Base-by-base conservation (phyloP, 2,329 filamentous ascomycete genomes). In the Penicillium nordicum region DNA sequence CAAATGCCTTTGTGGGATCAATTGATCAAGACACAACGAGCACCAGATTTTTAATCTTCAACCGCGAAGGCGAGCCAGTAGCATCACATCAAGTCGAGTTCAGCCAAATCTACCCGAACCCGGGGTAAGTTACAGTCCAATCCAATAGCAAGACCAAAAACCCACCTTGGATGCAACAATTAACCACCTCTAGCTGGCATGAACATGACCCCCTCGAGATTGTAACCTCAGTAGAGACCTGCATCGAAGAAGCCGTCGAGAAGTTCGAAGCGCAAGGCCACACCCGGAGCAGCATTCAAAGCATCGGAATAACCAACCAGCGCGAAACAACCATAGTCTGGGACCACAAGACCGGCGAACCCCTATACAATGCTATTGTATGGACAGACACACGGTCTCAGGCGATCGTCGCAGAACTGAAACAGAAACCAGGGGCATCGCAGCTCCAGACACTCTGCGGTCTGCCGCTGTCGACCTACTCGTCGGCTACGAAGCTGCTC, bases 21-120 rank as follows among this genome's bases (percentile, higher is more conserved):
- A 92, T 96, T 69, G 92, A 96, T 70, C 91, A 95, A 69, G 92
- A 92, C 49, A 96, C 92, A 14, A 96, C 92, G 18, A 93, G 89
- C 54, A 89, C 91, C 25, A 82, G 92, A 45, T 96, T 96, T 74
- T 81, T 96, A 63, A 92, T 97, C 68, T 96, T 96, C 78, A 87
- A 95, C 75, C 84, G 84, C 58, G 76, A 84, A 52, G 91, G 91
- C 50, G 86, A 89, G 60, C 88, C 89, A 4, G 84, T 94, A 34
- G 90, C 88, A 25, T 87, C 85, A 62, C 89, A 96, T 72, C 91
- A 96, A 75, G 85, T 93, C 62, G 90, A 95, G 71, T 92, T 96
- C 67, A 83, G 84, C 61, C 92, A 96, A 73, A 84, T 88, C 60
- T 93, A 95, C 73, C 90, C 90, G 4, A 81, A 92, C 57, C 87